Evolutionary conservation across 257 asterid genomes (phyloP), one percentile per base, ranked within the genome.

Genomic region (Fraxinus anomala): DNA sequence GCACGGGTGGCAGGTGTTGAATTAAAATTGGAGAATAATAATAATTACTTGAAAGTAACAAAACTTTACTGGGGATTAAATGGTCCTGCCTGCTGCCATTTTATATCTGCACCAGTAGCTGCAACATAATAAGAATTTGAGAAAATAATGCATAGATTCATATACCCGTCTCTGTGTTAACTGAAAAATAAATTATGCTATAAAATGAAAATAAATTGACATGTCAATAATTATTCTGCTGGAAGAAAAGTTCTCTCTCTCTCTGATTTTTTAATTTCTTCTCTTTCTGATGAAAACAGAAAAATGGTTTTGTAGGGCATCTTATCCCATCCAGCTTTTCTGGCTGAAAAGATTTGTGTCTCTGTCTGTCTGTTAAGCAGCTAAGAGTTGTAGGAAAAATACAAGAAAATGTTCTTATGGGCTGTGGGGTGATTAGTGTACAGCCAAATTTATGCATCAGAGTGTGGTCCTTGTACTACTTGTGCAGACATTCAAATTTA

Each of bases 71-170:
- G 42, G 69, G 76, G 76, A 72, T 72, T 37, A 26, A 72, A 72
- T 26, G 16, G 49, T 40, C 16, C 49, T 65, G 9, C 79, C 79
- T 80, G 81, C 76, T 73, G 78, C 39, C 81, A 51, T 80, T 74
- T 47, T 56, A 80, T 80, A 51, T 73, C 67, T 77, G 78, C 75
- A 42, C 47, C 61, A 56, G 26, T 6, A 37, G 42, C 82, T 78
- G 84, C 75, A 65, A 49, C 79, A 80, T 75, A 72, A 71, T 84
- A 76, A 74, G 78, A 80, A 65, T 30, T 80, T 83, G 75, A 80
- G 82, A 71, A 23, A 54, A 56, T 2, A 51, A 33, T n/a, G 30
- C 71, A 61, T 30, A 36, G 14, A 67, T 79, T 47, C 70, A 65
- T 47, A 74, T 51, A n/a, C 0, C 3, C 36, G 56, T 65, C 51